Percentiles rank a stretch among this genome's conserved stretches.
These are phyloP conservation scores for Ceratorhiza oryzae-sativae DNA, from an alignment of 1,284 basidiomycete species.

Conservation along the genomic window DNA sequence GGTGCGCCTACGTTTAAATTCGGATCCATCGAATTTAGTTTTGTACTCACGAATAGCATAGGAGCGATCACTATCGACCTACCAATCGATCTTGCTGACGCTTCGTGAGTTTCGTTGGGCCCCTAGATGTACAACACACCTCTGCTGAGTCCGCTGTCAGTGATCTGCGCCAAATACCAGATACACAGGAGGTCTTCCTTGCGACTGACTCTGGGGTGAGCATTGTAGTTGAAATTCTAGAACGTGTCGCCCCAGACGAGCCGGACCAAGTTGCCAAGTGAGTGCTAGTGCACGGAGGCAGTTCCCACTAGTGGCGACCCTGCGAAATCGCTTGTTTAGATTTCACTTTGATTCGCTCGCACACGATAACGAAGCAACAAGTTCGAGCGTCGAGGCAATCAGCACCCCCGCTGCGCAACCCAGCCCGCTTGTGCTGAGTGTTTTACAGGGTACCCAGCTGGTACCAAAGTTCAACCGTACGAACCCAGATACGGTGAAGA, in stretches of 20 bases:
- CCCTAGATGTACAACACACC: constrained; percentile 16
- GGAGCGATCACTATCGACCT: constrained; percentile 80
- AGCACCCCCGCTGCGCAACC: constrained; percentile 55
- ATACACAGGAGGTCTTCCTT: constrained; percentile 95
- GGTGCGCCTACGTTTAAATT: constrained; percentile 17
- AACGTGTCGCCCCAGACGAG: constrained; percentile 69
- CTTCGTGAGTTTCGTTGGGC: constrained; percentile 68
- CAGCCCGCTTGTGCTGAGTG: constrained; percentile 57
- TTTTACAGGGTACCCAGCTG: constrained; percentile 70
- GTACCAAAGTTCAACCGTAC: constrained; percentile 79
- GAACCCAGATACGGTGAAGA: constrained; percentile 69
- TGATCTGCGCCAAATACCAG: constrained; percentile 90
- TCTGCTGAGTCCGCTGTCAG: constrained; percentile 55
- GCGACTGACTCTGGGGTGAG: constrained; percentile 73
- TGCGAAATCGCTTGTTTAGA: constrained; percentile 54
- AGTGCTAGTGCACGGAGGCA: constrained; percentile 45
- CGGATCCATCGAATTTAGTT: background rate
- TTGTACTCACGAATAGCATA: constrained; percentile 49
- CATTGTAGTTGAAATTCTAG: constrained; percentile 86
- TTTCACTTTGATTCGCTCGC: constrained; percentile 93
- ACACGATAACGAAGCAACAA: constrained; percentile 84
- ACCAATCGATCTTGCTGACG: constrained; percentile 74
- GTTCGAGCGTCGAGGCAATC: constrained; percentile 58
- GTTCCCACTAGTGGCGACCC: background rate
- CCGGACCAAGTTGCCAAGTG: constrained; percentile 73